Base-by-base conservation (phyloP, 352 stramenopile genomes). In the Pythium guiyangense region DNA sequence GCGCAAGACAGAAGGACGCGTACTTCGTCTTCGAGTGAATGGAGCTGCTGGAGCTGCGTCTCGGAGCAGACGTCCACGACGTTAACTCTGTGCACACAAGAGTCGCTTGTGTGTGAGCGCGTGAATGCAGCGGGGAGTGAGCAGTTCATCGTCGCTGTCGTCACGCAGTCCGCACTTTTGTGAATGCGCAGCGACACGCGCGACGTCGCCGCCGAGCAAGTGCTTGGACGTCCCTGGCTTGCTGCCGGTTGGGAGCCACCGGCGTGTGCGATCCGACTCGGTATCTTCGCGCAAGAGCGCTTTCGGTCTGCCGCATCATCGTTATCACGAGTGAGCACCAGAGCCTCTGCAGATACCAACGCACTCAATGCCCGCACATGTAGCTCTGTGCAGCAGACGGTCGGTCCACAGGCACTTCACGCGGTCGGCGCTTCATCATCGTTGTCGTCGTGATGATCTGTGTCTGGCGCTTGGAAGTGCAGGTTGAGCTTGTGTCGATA, bases 181-280 rank as follows among this genome's bases (percentile, higher is more conserved):
- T 17, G 40, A 39, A 31, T 22, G 20, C 4, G 26, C 43, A 42
- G n/a, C 70, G 53, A 67, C 63, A 40, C 58, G 64, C 46, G 67
- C 76, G 53, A 66, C 52, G 43, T 66, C 54, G 14, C 57, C 65
- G 25, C 53, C 35, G 34, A 53, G 27, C 44, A 60, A 61, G 52
- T 89, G 79, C 64, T 87, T 89, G 39, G 79, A 89, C 12, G 71
- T 57, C 18, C 75, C 74, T 3, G 76, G 72, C 31, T 53, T 68
- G 29, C 60, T 64, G 43, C 84, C 79, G 15, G 66, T 84, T 20
- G 76, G 79, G 48, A 89, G 60, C 79, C 76, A 89, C 17, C 67
- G 63, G 8, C 17, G 52, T 22, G 20, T 50, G 22, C 5, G 22
- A 27, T 6, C 26, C 27, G 18, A 20, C 17, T 62, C 29, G 4